phyloP scores from a whole-genome alignment of 2,329 filamentous ascomycete genomes.

The Leptosphaerulina australis region DNA sequence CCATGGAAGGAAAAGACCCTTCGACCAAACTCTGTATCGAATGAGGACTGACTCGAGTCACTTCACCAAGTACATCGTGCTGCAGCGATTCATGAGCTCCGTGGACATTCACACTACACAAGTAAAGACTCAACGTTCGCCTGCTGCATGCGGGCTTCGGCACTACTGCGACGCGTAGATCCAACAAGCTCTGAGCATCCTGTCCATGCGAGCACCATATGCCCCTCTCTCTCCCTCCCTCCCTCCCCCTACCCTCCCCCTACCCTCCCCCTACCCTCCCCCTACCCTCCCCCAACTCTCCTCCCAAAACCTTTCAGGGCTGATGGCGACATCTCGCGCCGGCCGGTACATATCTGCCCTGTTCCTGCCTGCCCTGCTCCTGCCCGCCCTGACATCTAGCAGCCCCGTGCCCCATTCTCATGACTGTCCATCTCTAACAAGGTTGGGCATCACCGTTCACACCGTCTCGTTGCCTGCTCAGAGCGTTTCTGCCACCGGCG shows the following conservation, averaged over 20 bases:
- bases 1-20: constrained; percentile 7
- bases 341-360: not conserved
- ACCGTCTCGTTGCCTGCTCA: constrained; percentile 12
- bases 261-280: too few species aligned
- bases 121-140: not conserved
- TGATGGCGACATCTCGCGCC: constrained; percentile 13
- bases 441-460: constrained; percentile 16
- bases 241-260: too few species aligned
- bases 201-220: too few species aligned
- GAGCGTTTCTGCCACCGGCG: constrained; percentile 10
- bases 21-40: constrained; percentile 5
- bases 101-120: not conserved
- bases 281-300: too few species aligned
- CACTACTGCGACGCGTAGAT: not conserved
- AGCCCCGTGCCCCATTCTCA: constrained; percentile 10
- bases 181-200: not conserved
- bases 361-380: not conserved
- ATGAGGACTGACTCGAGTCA: constrained; percentile 9
- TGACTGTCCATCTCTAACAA: constrained; percentile 5
- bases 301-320: not conserved
- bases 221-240: too few species aligned
- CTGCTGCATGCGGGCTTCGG: not conserved
- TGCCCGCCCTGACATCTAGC: constrained; percentile 6
- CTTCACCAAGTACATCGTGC: not conserved
- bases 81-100: constrained; percentile 3